Evolutionary conservation across 2,329 filamentous ascomycete genomes (phyloP), one percentile per base, ranked within the genome.

Genomic region (Fusarium tupiense): DNA sequence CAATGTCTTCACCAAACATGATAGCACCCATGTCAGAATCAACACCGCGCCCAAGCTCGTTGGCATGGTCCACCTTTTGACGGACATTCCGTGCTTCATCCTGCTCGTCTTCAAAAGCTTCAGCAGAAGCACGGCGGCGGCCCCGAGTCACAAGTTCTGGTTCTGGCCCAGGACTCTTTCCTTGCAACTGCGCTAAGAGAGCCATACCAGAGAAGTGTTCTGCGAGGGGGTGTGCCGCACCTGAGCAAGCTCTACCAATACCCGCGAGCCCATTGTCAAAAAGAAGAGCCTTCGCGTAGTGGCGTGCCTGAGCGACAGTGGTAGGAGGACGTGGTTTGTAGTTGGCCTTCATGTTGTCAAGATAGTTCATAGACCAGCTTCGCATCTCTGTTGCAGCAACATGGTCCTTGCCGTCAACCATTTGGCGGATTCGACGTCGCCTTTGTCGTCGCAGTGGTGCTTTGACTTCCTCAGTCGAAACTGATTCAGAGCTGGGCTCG

Each of bases 291-390:
- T 70, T 44, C 14, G 83, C 83, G 47, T 81, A 83, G 62, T 80
- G 82, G 66, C 79, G 85, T n/a, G 86, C 83, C 71, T 85, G 83
- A 7, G 80, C 74, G 17, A 66, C 53, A 2, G 81, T 81, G 40
- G 78, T 76, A 13, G 64, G 65, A 38, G 75, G 71, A 8, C 49
- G 77, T 61, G 64, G 69, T 60, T 81, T 82, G 62, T 69, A 78
- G 44, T 71, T 73, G 24, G 74, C 80, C 35, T 81, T 75, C 89
- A 94, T 95, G 72, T 91, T 92, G 17, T 80, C 71, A 13, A 84
- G 67, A 64, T 89, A 89, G 46, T 86, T 76, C 3, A 72, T 63
- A 59, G 81, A 77, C 87, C 86, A 88, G 10, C 71, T 62, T 62
- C 81, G 82, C 54, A 87, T 78, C 59, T 83, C 80, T 19, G 72